A percentile compares a stretch with the other conserved stretches of the same genome.
Conservation (phyloP, 2,329 filamentous ascomycete species). For the Chalaropsis thielavioides region DNA sequence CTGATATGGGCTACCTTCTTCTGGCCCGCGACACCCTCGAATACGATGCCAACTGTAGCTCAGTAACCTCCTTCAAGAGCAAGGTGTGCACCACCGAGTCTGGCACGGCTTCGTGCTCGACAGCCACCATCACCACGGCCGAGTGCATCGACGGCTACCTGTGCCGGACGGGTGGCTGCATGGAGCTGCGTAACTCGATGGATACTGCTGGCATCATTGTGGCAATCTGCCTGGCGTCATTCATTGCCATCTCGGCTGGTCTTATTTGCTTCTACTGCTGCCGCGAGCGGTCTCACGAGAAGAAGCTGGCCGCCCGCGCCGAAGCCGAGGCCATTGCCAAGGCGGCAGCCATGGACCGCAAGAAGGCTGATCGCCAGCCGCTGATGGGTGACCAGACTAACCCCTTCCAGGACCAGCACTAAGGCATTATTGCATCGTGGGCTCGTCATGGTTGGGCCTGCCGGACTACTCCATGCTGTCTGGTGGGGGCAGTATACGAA, state of each 20-base stretch:
- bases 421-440: conserved; percentile 11
- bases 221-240: conserved; percentile 33
- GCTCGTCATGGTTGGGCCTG: conserved; percentile 9
- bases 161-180: conserved; percentile 35
- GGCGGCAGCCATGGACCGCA: conserved; percentile 30
- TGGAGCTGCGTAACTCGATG: conserved; percentile 28
- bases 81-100: conserved; percentile 23
- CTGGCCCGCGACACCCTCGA: conserved; percentile 13
- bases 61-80: conserved; percentile 22
- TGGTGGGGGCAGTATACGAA: neutral
- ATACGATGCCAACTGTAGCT: conserved; percentile 15
- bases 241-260: conserved; percentile 27
- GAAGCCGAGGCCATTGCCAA: conserved; percentile 38
- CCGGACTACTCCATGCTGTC: no score
- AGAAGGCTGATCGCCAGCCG: conserved; percentile 26
- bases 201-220: conserved; percentile 34
- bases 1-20: conserved; percentile 18
- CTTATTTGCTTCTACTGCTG: conserved; percentile 38
- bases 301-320: conserved; percentile 30
- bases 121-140: conserved; percentile 24
- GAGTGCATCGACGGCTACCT: conserved; percentile 32
- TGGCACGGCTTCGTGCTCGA: conserved; percentile 29
- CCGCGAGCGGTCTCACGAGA: conserved; percentile 34
- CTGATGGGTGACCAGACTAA: conserved; percentile 25
- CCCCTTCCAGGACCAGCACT: conserved; percentile 28